phyloP scores from a whole-genome alignment of 257 asterid species.

The Hygrophila difformis region DNA sequence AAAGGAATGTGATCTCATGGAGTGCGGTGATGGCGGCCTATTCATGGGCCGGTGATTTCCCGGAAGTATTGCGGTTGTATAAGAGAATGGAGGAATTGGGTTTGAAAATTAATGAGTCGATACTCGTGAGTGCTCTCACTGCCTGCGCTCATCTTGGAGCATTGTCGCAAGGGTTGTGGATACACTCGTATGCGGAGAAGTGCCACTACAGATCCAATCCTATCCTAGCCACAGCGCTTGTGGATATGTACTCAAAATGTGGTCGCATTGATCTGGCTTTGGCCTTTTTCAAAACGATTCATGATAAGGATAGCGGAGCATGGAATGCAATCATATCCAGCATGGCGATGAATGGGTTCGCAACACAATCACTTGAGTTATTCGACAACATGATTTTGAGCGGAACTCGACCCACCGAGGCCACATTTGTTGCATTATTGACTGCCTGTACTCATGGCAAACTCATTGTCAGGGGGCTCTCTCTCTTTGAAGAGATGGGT shows the following conservation, averaged over 20 bases:
- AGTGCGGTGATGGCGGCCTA: constrained; percentile 69
- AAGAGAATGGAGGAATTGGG: constrained; percentile 43
- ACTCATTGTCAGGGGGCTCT: constrained; percentile 41
- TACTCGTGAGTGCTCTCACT: constrained; percentile 55
- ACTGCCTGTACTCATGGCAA: constrained; percentile 65
- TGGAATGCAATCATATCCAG: constrained; percentile 84
- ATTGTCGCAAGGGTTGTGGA: constrained; percentile 55
- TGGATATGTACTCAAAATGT: constrained; percentile 80
- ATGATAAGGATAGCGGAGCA: constrained; percentile 37
- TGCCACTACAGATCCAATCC: constrained; percentile 32
- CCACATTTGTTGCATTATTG: constrained; percentile 58
- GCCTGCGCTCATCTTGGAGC: constrained; percentile 84
- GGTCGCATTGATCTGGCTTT: constrained; percentile 46
- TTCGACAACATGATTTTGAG: constrained; percentile 41
- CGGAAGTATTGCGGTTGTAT: constrained; percentile 42
- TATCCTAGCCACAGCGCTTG: constrained; percentile 57
- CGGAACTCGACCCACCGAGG: constrained; percentile 45
- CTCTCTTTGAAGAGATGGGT: constrained; percentile 38
- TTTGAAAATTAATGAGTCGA: constrained; percentile 52
- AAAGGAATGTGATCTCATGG: constrained; percentile 65
- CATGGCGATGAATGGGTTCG: constrained; percentile 49
- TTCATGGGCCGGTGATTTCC: constrained; percentile 43
- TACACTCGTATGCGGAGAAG: constrained; percentile 52
- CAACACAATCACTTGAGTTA: constrained; percentile 34
- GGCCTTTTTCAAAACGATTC: constrained; percentile 37